A percentile compares a stretch with the other conserved stretches of the same genome.
These are phyloP conservation scores for Coelastrella sp. DNA, from an alignment of 139 green algal genomes.

Conservation along the genomic window DNA sequence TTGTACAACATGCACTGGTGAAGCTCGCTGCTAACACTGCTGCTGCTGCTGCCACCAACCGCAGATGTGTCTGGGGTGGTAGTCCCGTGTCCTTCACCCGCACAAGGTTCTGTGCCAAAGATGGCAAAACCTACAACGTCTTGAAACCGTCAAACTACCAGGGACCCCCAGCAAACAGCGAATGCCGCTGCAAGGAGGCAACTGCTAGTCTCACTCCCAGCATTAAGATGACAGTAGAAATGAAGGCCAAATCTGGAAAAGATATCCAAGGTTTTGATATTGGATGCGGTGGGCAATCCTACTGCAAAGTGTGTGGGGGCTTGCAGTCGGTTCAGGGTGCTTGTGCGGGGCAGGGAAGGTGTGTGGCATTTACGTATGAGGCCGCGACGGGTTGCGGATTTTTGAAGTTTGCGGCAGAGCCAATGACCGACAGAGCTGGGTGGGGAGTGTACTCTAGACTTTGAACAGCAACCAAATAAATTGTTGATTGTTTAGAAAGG, in stretches of 20 bases:
- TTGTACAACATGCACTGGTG: not conserved
- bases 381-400: not conserved
- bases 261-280: slow-evolving; percentile 8
- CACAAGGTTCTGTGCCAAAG: not conserved
- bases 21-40: not conserved
- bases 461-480: not conserved
- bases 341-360: not conserved
- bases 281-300: not conserved
- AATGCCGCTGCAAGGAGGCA: not conserved
- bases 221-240: not conserved
- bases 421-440: not conserved
- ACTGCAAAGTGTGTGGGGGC: slow-evolving; percentile 32
- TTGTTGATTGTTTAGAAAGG: no score
- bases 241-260: not conserved
- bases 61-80: slow-evolving; percentile 14
- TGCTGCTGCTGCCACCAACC: not conserved
- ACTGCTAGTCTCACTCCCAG: not conserved
- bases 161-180: not conserved
- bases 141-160: slow-evolving; percentile 22
- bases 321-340: not conserved
- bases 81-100: slow-evolving; percentile 15
- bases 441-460: not conserved
- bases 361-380: not conserved
- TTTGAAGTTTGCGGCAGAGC: not conserved
- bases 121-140: slow-evolving; percentile 3